phyloP scores from a whole-genome alignment of 2,329 filamentous ascomycete species.

The Ophiocordyceps camponoti-saundersi region DNA sequence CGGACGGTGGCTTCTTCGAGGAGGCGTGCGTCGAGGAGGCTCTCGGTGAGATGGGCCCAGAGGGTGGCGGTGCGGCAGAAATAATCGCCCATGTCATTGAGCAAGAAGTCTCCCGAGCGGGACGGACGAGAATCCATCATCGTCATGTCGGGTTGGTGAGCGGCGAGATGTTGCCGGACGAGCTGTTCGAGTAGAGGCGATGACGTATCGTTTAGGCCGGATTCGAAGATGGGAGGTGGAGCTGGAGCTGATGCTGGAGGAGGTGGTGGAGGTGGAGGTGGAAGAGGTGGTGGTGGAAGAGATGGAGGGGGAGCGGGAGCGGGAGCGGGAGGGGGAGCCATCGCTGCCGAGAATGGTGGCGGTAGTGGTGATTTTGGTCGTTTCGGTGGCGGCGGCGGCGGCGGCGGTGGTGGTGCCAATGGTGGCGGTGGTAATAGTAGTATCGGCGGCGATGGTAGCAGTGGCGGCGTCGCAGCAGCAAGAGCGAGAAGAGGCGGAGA shows the following conservation, averaged over 20 bases:
- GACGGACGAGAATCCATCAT: slow-evolving; percentile 3
- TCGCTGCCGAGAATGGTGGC: not conserved
- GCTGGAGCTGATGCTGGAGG: slow-evolving; percentile 4
- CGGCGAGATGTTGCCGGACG: slow-evolving; percentile 12
- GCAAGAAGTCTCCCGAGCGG: slow-evolving; percentile 12
- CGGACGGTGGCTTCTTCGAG: slow-evolving; percentile 11
- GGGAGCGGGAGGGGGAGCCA: no score
- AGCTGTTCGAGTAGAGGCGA: slow-evolving; percentile 9
- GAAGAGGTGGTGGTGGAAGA: no score
- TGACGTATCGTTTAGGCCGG: slow-evolving; percentile 5
- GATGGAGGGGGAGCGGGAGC: not conserved
- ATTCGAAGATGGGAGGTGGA: slow-evolving; percentile 12
- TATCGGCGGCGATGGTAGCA: no score
- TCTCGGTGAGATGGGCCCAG: slow-evolving; percentile 16
- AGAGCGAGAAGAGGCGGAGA: no score
- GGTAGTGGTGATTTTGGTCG: no score
- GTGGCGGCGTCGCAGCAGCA: no score
- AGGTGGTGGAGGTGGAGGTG: no score
- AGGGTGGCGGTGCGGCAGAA: slow-evolving; percentile 15
- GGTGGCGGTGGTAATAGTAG: no score
- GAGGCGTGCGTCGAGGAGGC: slow-evolving; percentile 14
- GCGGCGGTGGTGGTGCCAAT: no score
- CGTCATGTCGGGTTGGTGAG: slow-evolving; percentile 8
- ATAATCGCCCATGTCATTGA: slow-evolving; percentile 19
- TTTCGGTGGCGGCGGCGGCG: no score